Evolutionary conservation across 78 protist genomes (phyloP), one percentile per base, ranked within the genome.

Genomic region (Dictyostelium intermedium): DNA sequence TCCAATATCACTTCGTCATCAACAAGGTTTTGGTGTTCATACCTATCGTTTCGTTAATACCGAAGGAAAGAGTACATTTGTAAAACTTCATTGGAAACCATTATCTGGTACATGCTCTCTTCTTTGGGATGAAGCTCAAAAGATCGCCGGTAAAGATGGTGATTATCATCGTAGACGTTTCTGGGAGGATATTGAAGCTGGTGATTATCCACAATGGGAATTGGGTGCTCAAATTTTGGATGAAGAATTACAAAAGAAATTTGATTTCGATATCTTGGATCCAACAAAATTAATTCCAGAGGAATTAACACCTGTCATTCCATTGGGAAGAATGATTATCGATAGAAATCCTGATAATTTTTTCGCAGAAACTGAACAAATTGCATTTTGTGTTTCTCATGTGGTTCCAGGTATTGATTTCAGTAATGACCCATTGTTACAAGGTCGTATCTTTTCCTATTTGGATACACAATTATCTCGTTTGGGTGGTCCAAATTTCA

Each of bases 261-360:
- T 77, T 45, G 95, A 80, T 13, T 96, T 92, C 66, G 97, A 96
- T 30, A 60, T 63, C 3, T 77, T 96, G 13, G 97, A 96, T 82
- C 47, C 95, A 27, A 96, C 97, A 0, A 96, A 96, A 78, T 30
- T 73, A 0, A 41, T 74, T 53, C 96, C 97, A 4, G 96, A 96
- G 63, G 91, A 76, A 37, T 56, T 80, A 16, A 30, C 79, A 23
- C 97, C 97, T 9, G 30, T 96, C 9, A 27, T 34, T 10, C 74
- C 63, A 20, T 16, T 96, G 32, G 97, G 97, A 18, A 66, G 85
- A 34, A 69, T 96, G 92, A 91, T 87, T 50, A 79, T 96, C 35
- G 86, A 96, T 85, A 23, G 82, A 23, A 96, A 96, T 43, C 97
- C 97, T 10, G 97, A 96, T 56, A 96, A 96, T 91, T 96, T 82